Conservation (phyloP, 108 stramenopile genomes). For the Cyclotella atomus region DNA sequence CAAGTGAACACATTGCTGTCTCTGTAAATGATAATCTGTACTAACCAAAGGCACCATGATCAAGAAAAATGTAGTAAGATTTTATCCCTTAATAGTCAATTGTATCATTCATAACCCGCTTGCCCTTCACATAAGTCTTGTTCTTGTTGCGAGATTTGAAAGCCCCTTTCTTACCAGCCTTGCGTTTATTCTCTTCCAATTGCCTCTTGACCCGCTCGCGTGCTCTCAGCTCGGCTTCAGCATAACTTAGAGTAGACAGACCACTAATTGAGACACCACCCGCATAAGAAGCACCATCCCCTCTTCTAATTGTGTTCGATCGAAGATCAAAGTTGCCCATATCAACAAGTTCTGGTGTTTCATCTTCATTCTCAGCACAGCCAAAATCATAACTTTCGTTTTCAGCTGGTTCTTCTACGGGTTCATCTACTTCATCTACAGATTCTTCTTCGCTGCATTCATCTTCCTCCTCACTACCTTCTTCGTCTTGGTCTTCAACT, state of each 20-base stretch:
- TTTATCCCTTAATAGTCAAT: background rate
- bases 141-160: constrained; percentile 83
- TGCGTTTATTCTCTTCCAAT: constrained; percentile 71
- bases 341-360: constrained; percentile 43
- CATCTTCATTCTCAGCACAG: constrained; percentile 24
- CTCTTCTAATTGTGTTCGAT: constrained; percentile 6
- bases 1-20: constrained; percentile 81
- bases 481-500: constrained; percentile 54
- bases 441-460: constrained; percentile 38
- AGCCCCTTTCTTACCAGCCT: constrained; percentile 65
- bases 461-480: constrained; percentile 37
- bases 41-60: too few relatives aligned
- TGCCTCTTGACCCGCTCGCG: constrained; percentile 74
- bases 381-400: constrained; percentile 22
- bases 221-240: constrained; percentile 70
- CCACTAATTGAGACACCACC: constrained; percentile 45
- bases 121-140: constrained; percentile 86
- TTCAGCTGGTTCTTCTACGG: constrained; percentile 4
- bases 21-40: background rate
- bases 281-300: constrained; percentile 29
- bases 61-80: background rate
- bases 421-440: constrained; percentile 11
- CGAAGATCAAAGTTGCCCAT: constrained; percentile 33
- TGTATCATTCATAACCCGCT: constrained; percentile 70
- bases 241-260: constrained; percentile 48